Conservation (phyloP, 2,329 filamentous ascomycete genomes). For the Elsinoe necatrix region DNA sequence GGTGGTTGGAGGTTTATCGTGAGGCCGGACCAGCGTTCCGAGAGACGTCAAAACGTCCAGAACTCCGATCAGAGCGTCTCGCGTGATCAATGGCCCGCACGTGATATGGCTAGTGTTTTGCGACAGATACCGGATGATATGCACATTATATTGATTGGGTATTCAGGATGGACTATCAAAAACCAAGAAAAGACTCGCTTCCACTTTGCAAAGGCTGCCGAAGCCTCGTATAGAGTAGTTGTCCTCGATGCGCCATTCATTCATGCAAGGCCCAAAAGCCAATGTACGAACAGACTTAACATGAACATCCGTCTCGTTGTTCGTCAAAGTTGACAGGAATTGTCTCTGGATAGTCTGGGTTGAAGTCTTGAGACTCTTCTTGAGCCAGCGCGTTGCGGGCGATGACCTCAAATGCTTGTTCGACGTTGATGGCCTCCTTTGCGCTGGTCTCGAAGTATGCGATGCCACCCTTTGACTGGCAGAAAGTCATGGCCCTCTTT, state of each 20-base stretch:
- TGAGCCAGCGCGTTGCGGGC: slow-evolving; percentile 90
- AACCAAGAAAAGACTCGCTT: slow-evolving; percentile 9
- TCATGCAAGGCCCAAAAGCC: slow-evolving; percentile 2
- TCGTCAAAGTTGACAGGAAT: slow-evolving; percentile 98
- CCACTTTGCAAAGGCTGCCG: not conserved
- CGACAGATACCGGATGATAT: not conserved
- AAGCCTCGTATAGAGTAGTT: slow-evolving; percentile 6
- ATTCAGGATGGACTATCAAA: slow-evolving; percentile 10
- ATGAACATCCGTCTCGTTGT: slow-evolving; percentile 85
- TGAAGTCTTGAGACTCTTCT: slow-evolving; percentile 96
- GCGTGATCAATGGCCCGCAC: slow-evolving; percentile 1
- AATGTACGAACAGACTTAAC: slow-evolving; percentile 41
- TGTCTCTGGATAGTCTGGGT: slow-evolving; percentile 91
- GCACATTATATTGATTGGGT: slow-evolving; percentile 15
- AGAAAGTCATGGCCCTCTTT: slow-evolving; percentile 95
- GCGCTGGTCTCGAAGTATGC: slow-evolving; percentile 99
- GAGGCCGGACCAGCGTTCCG: not conserved
- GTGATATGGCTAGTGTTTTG: not conserved
- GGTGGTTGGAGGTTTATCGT: slow-evolving; percentile 6
- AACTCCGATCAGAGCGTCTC: slow-evolving; percentile 3
- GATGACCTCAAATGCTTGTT: slow-evolving; percentile 82
- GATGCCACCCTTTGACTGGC: slow-evolving; percentile 92
- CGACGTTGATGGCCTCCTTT: slow-evolving; percentile 97
- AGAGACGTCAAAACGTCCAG: not conserved
- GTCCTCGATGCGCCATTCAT: slow-evolving; percentile 11